Evolutionary conservation across 768 basidiomycete genomes (phyloP).

Genomic region (Gymnopilus junonius): DNA sequence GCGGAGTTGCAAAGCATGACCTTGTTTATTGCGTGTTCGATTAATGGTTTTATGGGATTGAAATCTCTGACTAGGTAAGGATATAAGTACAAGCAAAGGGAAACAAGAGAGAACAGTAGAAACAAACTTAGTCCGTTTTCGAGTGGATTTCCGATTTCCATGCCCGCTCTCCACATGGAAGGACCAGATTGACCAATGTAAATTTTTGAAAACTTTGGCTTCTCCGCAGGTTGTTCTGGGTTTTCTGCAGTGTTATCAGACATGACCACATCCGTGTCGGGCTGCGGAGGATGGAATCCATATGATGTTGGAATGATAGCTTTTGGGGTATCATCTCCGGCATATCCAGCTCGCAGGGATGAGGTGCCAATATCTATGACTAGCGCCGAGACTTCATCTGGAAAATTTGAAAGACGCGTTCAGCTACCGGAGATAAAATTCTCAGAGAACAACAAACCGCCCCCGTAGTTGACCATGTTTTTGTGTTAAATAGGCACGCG

Average conservation of each 20-base stretch:
- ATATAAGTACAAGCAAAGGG: conserved; percentile 3
- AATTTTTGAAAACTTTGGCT: conserved; percentile 58
- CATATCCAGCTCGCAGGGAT: conserved; percentile 92
- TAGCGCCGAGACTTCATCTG: conserved; percentile 96
- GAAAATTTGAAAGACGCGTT: conserved; percentile 2
- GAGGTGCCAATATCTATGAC: conserved; percentile 94
- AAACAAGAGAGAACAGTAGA: neutral
- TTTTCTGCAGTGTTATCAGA: conserved; percentile 43
- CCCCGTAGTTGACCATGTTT: conserved; percentile 86
- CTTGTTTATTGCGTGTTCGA: conserved; percentile 76
- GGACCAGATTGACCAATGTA: conserved; percentile 89
- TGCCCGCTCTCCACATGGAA: conserved; percentile 86
- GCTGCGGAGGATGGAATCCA: conserved; percentile 63
- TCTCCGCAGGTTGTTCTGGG: conserved; percentile 29
- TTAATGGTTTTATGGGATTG: conserved; percentile 67
- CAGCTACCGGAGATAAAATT: conserved; percentile 1
- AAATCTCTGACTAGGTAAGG: conserved; percentile 76
- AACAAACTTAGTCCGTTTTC: conserved; percentile 81
- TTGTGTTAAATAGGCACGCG: neutral
- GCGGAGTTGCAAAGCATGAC: conserved; percentile 76
- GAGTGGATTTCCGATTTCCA: conserved; percentile 87
- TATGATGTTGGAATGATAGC: conserved; percentile 90
- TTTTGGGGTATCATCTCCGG: conserved; percentile 95
- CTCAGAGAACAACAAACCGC: conserved; percentile 57
- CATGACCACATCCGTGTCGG: conserved; percentile 60